These are phyloP conservation scores for Talaromyces sp. DNA, from an alignment of 2,329 filamentous ascomycete genomes.

Conservation along the genomic window DNA sequence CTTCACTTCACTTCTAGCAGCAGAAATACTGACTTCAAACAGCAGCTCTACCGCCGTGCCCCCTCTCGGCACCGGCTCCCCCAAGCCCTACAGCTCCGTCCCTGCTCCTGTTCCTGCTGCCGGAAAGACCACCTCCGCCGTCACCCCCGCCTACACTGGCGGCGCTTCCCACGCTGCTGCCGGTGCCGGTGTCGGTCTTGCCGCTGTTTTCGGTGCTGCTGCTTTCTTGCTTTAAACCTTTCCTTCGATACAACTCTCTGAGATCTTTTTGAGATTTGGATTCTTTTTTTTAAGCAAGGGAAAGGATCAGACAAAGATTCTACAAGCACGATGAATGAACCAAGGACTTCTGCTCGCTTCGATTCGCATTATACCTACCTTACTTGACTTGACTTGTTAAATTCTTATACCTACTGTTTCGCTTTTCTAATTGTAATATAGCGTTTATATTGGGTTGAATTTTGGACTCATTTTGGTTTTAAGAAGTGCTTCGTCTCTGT, in stretches of 20 bases:
- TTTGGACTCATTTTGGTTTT: neutral
- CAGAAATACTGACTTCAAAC: neutral
- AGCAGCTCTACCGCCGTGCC: conserved; percentile 12
- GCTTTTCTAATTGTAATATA: conserved; percentile 3
- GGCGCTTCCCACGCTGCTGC: conserved; percentile 51
- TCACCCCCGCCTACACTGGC: conserved; percentile 46
- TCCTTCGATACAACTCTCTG: neutral
- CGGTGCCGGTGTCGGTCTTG: conserved; percentile 52
- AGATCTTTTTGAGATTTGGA: too few species aligned
- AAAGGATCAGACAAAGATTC: neutral
- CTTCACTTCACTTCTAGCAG: neutral
- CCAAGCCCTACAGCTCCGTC: conserved; percentile 23
- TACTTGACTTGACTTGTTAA: conserved; percentile 1
- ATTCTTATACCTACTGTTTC: conserved; percentile 8
- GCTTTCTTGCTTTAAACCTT: conserved; percentile 46
- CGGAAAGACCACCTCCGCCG: conserved; percentile 21
- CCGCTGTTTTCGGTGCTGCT: conserved; percentile 53
- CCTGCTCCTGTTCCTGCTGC: conserved; percentile 25
- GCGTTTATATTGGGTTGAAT: neutral
- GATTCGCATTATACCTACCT: conserved; percentile 11
- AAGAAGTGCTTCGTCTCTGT: neutral
- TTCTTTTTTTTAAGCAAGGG: too few species aligned
- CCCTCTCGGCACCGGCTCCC: conserved; percentile 14
- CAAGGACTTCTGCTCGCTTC: neutral
- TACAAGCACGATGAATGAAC: conserved; percentile 11